phyloP scores from a whole-genome alignment of 139 green algal genomes.

The Picochlorum sp. region DNA sequence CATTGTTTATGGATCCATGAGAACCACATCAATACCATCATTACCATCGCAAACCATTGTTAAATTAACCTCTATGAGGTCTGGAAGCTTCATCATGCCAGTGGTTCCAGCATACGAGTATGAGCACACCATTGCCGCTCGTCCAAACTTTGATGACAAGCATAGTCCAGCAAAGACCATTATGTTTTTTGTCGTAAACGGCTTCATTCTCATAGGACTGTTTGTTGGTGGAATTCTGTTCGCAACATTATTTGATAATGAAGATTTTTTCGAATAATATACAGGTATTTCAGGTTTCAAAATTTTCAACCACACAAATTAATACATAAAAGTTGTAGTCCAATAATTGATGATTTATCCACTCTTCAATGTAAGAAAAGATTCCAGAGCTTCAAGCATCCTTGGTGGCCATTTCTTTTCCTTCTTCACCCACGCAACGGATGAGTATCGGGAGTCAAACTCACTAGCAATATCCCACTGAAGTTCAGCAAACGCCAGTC shows the following conservation, averaged over 20 bases:
- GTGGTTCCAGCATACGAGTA: slow-evolving; percentile 1
- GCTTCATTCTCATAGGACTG: background rate
- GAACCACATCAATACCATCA: background rate
- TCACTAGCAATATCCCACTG: slow-evolving; percentile 52
- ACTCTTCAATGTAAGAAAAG: slow-evolving; percentile 25
- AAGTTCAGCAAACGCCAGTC: slow-evolving; percentile 37
- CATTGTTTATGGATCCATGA: background rate
- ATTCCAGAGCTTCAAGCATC: slow-evolving; percentile 42
- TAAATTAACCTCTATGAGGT: too few species aligned
- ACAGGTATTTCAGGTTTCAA: too few species aligned
- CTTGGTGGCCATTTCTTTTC: slow-evolving; percentile 53
- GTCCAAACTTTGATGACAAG: background rate
- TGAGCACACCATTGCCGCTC: background rate
- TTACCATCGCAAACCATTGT: background rate
- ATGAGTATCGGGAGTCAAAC: slow-evolving; percentile 49
- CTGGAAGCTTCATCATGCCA: background rate
- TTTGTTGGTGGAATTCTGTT: background rate
- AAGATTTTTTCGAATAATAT: background rate
- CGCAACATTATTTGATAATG: background rate
- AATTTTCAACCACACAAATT: too few species aligned
- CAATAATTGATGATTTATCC: background rate
- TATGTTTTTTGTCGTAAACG: slow-evolving; percentile 1
- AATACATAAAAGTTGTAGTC: too few species aligned
- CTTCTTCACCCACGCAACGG: slow-evolving; percentile 41
- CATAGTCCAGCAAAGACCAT: background rate